A percentile compares a stretch with the other conserved stretches of the same genome.
Evolutionary conservation across 1,284 basidiomycete genomes (phyloP).

Genomic region (Microbotryum silenes-acaulis): DNA sequence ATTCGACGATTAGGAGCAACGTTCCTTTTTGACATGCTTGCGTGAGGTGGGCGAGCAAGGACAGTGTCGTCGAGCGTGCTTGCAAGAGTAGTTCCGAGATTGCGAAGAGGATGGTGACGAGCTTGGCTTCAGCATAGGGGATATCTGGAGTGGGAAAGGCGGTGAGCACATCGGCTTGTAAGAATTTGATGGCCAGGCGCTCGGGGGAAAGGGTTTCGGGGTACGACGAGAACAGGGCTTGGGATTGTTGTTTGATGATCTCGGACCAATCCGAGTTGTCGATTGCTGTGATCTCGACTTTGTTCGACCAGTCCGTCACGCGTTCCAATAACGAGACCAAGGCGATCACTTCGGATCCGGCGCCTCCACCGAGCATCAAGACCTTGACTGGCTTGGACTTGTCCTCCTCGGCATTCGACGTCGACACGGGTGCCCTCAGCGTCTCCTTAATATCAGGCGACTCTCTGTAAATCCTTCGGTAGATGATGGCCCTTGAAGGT

Average conservation of each 20-base stretch:
- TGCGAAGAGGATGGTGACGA: conserved; percentile 30
- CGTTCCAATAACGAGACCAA: conserved; percentile 12
- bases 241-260: conserved; percentile 9
- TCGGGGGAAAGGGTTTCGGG: not conserved
- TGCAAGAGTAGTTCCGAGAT: conserved; percentile 31
- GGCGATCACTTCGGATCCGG: conserved; percentile 25
- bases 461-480: conserved; percentile 22
- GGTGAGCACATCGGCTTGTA: conserved; percentile 15
- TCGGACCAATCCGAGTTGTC: conserved; percentile 19
- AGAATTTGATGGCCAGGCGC: conserved; percentile 10
- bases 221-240: not conserved
- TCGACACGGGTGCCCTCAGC: not conserved
- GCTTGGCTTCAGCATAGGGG: not conserved
- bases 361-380: conserved; percentile 25
- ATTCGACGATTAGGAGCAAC: conserved; percentile 27
- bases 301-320: not conserved
- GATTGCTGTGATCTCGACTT: conserved; percentile 9
- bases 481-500: conserved; percentile 20
- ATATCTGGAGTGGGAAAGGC: not conserved
- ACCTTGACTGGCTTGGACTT: not conserved
- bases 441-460: not conserved
- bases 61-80: conserved; percentile 21
- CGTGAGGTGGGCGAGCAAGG: conserved; percentile 20
- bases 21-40: conserved; percentile 1
- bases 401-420: not conserved